Conservation (phyloP, 345 rosid species). For the Physaria fendleri region DNA sequence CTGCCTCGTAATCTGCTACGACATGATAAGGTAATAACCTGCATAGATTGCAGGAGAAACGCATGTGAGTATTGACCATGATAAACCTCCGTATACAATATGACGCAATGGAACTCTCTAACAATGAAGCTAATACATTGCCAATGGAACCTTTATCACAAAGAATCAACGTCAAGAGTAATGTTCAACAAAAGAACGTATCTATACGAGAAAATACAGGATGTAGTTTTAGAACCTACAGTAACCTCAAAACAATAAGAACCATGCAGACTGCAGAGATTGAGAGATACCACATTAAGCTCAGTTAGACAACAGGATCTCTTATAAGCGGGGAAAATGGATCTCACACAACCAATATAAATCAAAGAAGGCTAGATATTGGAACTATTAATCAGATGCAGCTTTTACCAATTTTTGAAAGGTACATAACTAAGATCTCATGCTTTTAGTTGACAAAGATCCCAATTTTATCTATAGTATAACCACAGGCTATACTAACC, state of each 20-base stretch:
- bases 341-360: neutral
- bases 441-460: neutral
- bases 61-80: neutral
- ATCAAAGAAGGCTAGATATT: neutral
- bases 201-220: neutral
- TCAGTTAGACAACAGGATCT: neutral
- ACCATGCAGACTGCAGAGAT: no score
- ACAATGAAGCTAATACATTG: neutral
- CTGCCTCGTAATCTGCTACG: slow-evolving; percentile 96
- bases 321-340: neutral
- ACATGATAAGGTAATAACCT: slow-evolving; percentile 92
- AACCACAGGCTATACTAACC: neutral
- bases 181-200: neutral
- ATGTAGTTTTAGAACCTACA: neutral
- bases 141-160: neutral
- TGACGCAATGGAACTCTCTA: neutral
- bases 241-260: neutral
- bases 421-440: neutral
- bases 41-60: slow-evolving; percentile 23
- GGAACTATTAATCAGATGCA: neutral
- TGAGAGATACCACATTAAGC: neutral
- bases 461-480: neutral
- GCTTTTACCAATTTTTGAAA: neutral
- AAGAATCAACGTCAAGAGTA: neutral
- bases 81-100: neutral